These are phyloP conservation scores for Fusarium acutatum DNA, from an alignment of 2,329 filamentous ascomycete genomes.

Conservation along the genomic window DNA sequence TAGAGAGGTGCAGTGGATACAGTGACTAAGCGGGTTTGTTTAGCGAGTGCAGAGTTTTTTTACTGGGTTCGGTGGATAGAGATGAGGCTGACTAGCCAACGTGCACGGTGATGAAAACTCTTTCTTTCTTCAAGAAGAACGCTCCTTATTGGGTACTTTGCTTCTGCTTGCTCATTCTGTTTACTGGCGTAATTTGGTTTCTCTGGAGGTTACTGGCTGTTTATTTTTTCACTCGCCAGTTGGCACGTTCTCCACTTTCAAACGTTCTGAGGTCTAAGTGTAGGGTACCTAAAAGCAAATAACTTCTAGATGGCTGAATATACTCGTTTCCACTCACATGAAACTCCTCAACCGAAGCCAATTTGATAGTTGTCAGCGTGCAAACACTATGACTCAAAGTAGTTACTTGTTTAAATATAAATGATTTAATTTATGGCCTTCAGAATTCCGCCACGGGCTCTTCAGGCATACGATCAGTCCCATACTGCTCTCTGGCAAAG, in stretches of 20 bases:
- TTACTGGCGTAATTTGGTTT: neutral
- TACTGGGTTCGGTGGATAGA: neutral
- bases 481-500: neutral
- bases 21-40: neutral
- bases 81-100: conserved; percentile 1
- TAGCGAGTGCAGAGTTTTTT: neutral
- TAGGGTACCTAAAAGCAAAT: no score
- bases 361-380: no score
- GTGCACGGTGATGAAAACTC: neutral
- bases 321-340: no score
- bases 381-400: no score
- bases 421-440: no score
- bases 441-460: no score
- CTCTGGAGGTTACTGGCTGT: neutral
- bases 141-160: neutral
- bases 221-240: neutral
- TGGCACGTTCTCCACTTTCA: neutral
- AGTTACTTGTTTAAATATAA: no score
- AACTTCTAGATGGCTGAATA: no score
- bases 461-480: no score
- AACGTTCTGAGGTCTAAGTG: neutral
- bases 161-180: neutral
- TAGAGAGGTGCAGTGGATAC: neutral
- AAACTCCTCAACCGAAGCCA: no score
- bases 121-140: neutral